Percentiles rank a stretch among this genome's conserved stretches.
These are phyloP conservation scores for Aschersonia sp. DNA, from an alignment of 2,329 filamentous ascomycete species.

Conservation along the genomic window DNA sequence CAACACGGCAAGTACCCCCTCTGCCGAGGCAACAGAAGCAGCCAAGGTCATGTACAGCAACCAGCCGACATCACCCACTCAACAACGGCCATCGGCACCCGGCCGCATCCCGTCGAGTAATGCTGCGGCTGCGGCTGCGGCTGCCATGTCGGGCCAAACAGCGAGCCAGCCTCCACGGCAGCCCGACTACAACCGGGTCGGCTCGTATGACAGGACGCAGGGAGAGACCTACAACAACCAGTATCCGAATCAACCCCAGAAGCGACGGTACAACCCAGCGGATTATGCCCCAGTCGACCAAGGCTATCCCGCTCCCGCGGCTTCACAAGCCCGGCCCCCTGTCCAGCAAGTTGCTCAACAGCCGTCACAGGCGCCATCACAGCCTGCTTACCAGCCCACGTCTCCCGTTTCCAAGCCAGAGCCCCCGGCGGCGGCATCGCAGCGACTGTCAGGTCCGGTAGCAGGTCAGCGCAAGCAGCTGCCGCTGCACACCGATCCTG, in stretches of 20 bases:
- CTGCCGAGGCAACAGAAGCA: constrained; percentile 40
- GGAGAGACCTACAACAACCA: constrained; percentile 22
- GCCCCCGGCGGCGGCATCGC: constrained; percentile 14
- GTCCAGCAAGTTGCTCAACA: constrained; percentile 13
- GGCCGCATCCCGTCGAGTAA: constrained; percentile 39
- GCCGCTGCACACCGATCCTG: constrained; percentile 55
- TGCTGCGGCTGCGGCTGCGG: constrained; percentile 42
- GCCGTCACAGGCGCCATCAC: constrained; percentile 20
- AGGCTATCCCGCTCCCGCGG: constrained; percentile 22
- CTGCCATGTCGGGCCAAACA: constrained; percentile 37
- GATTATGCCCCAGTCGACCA: constrained; percentile 53
- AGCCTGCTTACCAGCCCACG: constrained; percentile 17
- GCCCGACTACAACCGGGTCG: constrained; percentile 20
- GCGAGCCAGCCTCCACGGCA: constrained; percentile 19
- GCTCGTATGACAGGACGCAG: constrained; percentile 16
- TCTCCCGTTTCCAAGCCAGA: constrained; percentile 23
- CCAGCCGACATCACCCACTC: constrained; percentile 36
- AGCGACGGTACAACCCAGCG: constrained; percentile 61
- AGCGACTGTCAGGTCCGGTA: constrained; percentile 11
- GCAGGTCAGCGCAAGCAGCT: constrained; percentile 39
- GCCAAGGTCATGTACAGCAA: constrained; percentile 47
- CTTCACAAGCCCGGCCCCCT: constrained; percentile 16
- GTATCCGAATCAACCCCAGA: constrained; percentile 15
- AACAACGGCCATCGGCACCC: constrained; percentile 33
- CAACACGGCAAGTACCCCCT: constrained; percentile 3